Percentiles rank a stretch among this genome's conserved stretches.
These are phyloP conservation scores for Monosporozyma servazzii DNA, from an alignment of 805 yeast species.

Conservation along the genomic window DNA sequence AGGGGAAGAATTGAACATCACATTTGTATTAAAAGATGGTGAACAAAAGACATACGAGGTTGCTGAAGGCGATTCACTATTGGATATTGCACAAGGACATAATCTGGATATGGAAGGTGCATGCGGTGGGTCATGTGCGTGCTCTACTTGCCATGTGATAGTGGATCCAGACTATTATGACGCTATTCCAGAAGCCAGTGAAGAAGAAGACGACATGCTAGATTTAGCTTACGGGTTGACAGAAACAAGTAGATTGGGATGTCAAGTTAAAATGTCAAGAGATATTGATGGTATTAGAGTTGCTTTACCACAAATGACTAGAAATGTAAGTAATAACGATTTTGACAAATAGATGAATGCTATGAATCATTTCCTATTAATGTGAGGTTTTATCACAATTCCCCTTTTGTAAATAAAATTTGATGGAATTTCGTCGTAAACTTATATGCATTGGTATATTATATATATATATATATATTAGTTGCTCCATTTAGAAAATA, in stretches of 20 bases:
- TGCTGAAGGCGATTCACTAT: slow-evolving; percentile 80
- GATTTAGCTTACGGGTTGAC: slow-evolving; percentile 96
- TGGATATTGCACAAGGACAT: slow-evolving; percentile 92
- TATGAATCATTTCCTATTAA: no score
- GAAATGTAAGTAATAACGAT: slow-evolving; percentile 79
- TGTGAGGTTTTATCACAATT: no score
- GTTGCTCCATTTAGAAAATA: no score
- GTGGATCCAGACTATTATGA: slow-evolving; percentile 94
- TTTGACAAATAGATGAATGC: slow-evolving; percentile 32
- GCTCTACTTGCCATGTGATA: slow-evolving; percentile 94
- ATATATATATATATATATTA: no score
- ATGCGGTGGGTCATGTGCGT: slow-evolving; percentile 98
- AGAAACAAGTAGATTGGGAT: slow-evolving; percentile 92
- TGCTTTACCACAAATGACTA: slow-evolving; percentile 94
- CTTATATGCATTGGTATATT: no score
- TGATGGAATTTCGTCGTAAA: no score
- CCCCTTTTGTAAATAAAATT: no score
- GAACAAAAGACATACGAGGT: slow-evolving; percentile 73
- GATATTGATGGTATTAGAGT: slow-evolving; percentile 89
- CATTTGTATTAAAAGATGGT: slow-evolving; percentile 90
- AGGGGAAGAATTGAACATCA: slow-evolving; percentile 82
- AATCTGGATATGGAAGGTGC: slow-evolving; percentile 96
- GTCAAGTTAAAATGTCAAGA: slow-evolving; percentile 84
- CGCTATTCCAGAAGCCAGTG: slow-evolving; percentile 85
- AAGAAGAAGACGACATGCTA: slow-evolving; percentile 97